phyloP scores from a whole-genome alignment of 1,139 yeast genomes.

The Meyerozyma sp. region DNA sequence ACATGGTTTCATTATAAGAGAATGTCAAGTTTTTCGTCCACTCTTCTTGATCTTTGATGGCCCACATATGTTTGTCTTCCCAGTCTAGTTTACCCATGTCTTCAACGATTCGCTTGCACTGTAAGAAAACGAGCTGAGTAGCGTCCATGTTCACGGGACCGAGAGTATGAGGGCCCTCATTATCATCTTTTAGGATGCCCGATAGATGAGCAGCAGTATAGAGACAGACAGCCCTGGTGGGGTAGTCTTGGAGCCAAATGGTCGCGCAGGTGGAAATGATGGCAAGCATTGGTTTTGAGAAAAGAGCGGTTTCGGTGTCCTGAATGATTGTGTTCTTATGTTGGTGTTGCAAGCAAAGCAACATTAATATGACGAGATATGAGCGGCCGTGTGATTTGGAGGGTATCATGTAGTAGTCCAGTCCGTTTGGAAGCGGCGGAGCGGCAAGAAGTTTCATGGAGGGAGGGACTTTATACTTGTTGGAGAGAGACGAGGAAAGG shows the following conservation, averaged over 20 bases:
- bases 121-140: constrained; percentile 22
- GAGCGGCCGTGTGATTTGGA: constrained; percentile 22
- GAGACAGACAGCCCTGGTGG: constrained; percentile 48
- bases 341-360: constrained; percentile 24
- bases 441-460: constrained; percentile 24
- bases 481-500: constrained; percentile 30
- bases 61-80: constrained; percentile 39
- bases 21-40: constrained; percentile 47
- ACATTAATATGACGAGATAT: constrained; percentile 24
- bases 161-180: constrained; percentile 15
- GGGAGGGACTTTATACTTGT: constrained; percentile 36
- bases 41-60: constrained; percentile 43
- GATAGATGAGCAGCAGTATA: constrained; percentile 50
- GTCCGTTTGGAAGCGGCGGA: constrained; percentile 28
- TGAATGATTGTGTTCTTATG: constrained; percentile 8
- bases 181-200: constrained; percentile 28
- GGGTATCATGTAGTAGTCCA: constrained; percentile 41
- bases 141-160: constrained; percentile 28
- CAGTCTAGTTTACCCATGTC: constrained; percentile 29
- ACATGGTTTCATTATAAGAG: constrained; percentile 46
- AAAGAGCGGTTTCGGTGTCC: constrained; percentile 19
- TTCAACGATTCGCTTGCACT: constrained; percentile 24
- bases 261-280: constrained; percentile 43
- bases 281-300: constrained; percentile 35
- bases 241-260: constrained; percentile 57